A percentile compares a stretch with the other conserved stretches of the same genome.
Evolutionary conservation across 73 alveolate genomes (phyloP).

Genomic region (Blepharisma japonicum): DNA sequence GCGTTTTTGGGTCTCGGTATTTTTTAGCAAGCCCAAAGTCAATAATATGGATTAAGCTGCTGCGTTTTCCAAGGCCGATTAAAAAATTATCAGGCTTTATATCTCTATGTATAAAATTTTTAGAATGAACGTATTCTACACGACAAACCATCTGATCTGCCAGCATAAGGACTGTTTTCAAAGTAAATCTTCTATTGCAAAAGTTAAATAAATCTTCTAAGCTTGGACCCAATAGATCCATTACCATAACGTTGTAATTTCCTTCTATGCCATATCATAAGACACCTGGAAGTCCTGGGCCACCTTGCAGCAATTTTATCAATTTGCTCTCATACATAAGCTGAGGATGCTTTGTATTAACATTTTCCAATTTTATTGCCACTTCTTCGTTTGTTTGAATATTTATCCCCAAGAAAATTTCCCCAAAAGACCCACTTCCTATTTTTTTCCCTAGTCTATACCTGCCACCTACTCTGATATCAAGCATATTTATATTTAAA

Average conservation of each 20-base stretch:
- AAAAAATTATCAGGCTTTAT: conserved; percentile 85
- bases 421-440: conserved; percentile 92
- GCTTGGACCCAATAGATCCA: conserved; percentile 86
- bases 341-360: conserved; percentile 49
- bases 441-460: conserved; percentile 72
- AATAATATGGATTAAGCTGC: conserved; percentile 64
- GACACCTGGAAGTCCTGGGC: conserved; percentile 67
- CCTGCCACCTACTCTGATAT: conserved; percentile 74
- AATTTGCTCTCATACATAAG: conserved; percentile 46
- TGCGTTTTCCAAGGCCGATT: conserved; percentile 66
- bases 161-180: conserved; percentile 80
- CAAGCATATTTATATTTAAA: conserved; percentile 39
- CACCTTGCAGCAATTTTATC: conserved; percentile 58
- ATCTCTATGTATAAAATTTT: conserved; percentile 91
- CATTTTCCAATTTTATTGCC: conserved; percentile 68
- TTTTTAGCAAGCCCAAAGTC: conserved; percentile 95
- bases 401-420: conserved; percentile 75
- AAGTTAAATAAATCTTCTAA: conserved; percentile 75
- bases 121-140: conserved; percentile 80
- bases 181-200: conserved; percentile 70
- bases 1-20: conserved; percentile 51
- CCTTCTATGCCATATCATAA: conserved; percentile 66
- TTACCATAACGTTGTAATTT: conserved; percentile 73
- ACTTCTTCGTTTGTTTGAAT: conserved; percentile 67
- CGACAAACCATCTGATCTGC: conserved; percentile 83